Base-by-base conservation (phyloP, 2,329 filamentous ascomycete genomes). In the Colletotrichum scovillei region DNA sequence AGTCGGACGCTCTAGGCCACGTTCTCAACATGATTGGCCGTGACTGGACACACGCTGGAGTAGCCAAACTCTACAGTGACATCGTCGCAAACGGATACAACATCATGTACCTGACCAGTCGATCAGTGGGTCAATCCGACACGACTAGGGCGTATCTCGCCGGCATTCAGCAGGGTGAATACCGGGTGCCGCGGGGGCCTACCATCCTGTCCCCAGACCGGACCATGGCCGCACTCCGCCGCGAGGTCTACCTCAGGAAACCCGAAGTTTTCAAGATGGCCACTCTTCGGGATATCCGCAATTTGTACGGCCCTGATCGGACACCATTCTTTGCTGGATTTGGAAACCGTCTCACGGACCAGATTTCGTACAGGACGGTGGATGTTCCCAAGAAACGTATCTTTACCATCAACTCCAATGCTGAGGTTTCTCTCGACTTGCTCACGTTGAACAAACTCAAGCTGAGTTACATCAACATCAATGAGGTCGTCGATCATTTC, bases 261-360 rank as follows among this genome's bases (percentile, higher is more conserved):
- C 97, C 97, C 0, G 95, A 99, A 80, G 95, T 99, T 8, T 99
- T 99, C 90, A 99, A 99, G 84, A 99, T 99, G 97, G 95, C 97
- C 2, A 99, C 97, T 75, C 86, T 99, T 24, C 92, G 97, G 53
- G 97, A 99, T 81, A 98, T 99, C 77, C 92, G 95, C 80, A 94
- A 92, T 72, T 88, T 99, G 0, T 99, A 98, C 79, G 92, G 91
- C 3, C 88, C 90, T 0, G 91, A 93, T 30, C 87, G 90, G 55
- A 95, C 92, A 22, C 96, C 97, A 0, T 99, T 99, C 80, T 98
- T 98, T 79, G 97, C 97, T 12, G 97, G 97, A 0, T 99, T 98
- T 79, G 97, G 97, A 72, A 99, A 99, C 82, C 92, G 97, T 69
- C 88, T 99, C 69, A 99, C 97, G 0, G 97, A 99, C 81, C 97